Conservation (phyloP, 345 rosid species). For the Populus euphratica region DNA sequence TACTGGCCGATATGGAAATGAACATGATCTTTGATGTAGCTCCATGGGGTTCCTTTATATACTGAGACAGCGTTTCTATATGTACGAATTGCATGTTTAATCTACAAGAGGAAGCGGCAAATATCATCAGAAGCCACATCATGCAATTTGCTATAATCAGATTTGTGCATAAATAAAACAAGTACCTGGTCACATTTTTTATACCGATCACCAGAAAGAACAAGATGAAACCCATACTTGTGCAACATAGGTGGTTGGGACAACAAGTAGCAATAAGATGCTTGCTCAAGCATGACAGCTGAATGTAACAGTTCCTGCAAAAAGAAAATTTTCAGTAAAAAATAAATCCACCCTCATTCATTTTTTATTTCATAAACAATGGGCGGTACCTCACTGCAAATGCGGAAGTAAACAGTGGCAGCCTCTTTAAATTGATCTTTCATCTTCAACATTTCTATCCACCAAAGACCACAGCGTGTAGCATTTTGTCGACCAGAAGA, state of each 20-base stretch:
- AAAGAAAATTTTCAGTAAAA: constrained; percentile 16
- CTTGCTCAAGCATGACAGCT: constrained; percentile 99
- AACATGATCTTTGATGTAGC: constrained; percentile 90
- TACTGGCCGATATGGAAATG: constrained; percentile 95
- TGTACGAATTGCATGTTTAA: constrained; percentile 93
- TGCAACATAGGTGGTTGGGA: constrained; percentile 86
- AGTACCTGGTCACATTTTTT: constrained; percentile 93
- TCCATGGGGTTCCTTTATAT: constrained; percentile 80
- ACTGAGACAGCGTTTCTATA: constrained; percentile 81
- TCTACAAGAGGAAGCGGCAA: constrained; percentile 39
- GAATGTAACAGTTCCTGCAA: constrained; percentile 82
- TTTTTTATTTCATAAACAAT: neutral
- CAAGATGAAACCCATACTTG: constrained; percentile 96
- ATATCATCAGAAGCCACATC: constrained; percentile 22
- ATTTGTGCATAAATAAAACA: constrained; percentile 6
- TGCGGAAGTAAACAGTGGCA: constrained; percentile 87
- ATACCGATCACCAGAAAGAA: constrained; percentile 94
- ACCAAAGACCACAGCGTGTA: constrained; percentile 96
- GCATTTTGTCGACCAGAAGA: constrained; percentile 74
- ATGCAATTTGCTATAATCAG: neutral
- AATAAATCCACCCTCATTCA: neutral
- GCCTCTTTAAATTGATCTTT: constrained; percentile 87
- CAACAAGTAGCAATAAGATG: constrained; percentile 90
- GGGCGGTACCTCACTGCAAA: constrained; percentile 81
- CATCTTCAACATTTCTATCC: constrained; percentile 91